A percentile compares a stretch with the other conserved stretches of the same genome.
Evolutionary conservation across 31 red algal species (phyloP).

Genomic region (Porphyra umbilicalis): DNA sequence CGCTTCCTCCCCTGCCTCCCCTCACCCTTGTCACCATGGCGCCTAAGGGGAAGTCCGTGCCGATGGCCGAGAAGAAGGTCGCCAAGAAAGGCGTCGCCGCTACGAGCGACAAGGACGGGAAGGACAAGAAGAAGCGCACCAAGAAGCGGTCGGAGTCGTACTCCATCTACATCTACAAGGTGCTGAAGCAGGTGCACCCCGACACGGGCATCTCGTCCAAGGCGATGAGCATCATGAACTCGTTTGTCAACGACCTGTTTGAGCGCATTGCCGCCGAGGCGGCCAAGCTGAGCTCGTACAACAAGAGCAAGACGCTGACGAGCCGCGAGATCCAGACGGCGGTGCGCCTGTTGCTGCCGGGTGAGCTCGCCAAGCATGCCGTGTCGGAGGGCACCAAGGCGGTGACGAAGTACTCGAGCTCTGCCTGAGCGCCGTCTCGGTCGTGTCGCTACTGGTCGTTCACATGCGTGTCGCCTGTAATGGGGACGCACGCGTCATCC

Average conservation of each 20-base stretch:
- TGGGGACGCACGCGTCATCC: not conserved
- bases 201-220: constrained; percentile 98
- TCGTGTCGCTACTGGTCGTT: not conserved
- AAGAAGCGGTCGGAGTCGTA: constrained; percentile 97
- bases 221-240: constrained; percentile 99
- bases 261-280: constrained; percentile 93
- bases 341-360: constrained; percentile 93
- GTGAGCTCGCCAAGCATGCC: constrained; percentile 99
- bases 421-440: not conserved
- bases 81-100: constrained; percentile 75
- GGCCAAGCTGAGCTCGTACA: constrained; percentile 86
- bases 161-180: constrained; percentile 99
- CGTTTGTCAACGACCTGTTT: constrained; percentile 96
- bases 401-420: constrained; percentile 84
- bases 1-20: not conserved
- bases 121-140: constrained; percentile 61
- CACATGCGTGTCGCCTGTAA: not conserved
- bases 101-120: constrained; percentile 6
- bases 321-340: constrained; percentile 98
- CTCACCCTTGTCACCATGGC: constrained; percentile 30
- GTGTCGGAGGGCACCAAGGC: constrained; percentile 99
- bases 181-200: constrained; percentile 99
- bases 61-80: constrained; percentile 91
- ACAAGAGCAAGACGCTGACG: constrained; percentile 94
- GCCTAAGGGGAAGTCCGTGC: constrained; percentile 86